Evolutionary conservation across 805 yeast genomes (phyloP).

Genomic region (Nakazawaea wyomingensis): DNA sequence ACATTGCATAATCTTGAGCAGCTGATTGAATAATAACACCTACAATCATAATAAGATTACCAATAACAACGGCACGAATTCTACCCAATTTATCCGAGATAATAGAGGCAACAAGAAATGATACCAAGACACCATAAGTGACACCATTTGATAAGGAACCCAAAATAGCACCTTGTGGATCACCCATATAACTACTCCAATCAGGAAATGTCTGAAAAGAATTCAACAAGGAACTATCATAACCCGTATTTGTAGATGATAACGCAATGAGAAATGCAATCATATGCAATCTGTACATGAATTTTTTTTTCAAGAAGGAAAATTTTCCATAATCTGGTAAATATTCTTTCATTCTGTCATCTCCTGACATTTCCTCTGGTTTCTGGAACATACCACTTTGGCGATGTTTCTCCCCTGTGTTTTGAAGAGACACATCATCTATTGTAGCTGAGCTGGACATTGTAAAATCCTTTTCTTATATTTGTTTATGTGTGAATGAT

Average conservation of each 20-base stretch:
- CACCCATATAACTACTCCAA: slow-evolving; percentile 36
- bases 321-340: slow-evolving; percentile 11
- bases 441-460: slow-evolving; percentile 8
- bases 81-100: slow-evolving; percentile 48
- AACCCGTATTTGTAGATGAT: slow-evolving; percentile 39
- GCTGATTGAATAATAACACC: slow-evolving; percentile 52
- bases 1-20: slow-evolving; percentile 29
- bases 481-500: not conserved
- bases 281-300: slow-evolving; percentile 30
- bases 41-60: slow-evolving; percentile 45
- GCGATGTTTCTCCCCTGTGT: slow-evolving; percentile 30
- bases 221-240: slow-evolving; percentile 42
- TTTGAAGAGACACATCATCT: not conserved
- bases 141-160: slow-evolving; percentile 39
- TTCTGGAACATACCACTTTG: slow-evolving; percentile 43
- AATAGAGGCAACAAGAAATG: slow-evolving; percentile 3
- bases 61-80: slow-evolving; percentile 47
- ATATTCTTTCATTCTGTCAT: slow-evolving; percentile 7
- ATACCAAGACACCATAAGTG: slow-evolving; percentile 30
- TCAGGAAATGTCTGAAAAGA: slow-evolving; percentile 40
- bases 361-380: slow-evolving; percentile 28
- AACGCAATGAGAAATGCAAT: slow-evolving; percentile 36
- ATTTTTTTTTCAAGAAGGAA: slow-evolving; percentile 6
- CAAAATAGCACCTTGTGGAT: slow-evolving; percentile 33
- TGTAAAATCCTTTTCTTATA: not conserved